Evolutionary conservation across 148 eudicot species (phyloP).

Genomic region (Vaccinium corymbosum): DNA sequence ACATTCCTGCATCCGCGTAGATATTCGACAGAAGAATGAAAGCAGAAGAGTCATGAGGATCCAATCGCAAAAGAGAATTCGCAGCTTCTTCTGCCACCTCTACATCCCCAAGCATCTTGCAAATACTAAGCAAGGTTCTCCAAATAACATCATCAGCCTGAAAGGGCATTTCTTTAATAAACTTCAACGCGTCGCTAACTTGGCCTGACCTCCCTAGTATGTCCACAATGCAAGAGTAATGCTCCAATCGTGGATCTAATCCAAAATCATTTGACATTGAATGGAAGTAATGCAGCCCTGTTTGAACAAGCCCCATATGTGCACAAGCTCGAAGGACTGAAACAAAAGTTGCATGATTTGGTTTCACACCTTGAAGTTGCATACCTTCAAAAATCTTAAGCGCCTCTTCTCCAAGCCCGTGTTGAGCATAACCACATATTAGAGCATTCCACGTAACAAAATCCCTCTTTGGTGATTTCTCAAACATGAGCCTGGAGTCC

Average conservation of each 20-base stretch:
- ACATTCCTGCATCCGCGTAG: slow-evolving; percentile 85
- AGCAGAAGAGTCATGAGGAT: slow-evolving; percentile 79
- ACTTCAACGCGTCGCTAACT: slow-evolving; percentile 55
- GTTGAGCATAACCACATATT: slow-evolving; percentile 80
- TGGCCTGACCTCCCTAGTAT: slow-evolving; percentile 69
- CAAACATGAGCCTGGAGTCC: slow-evolving; percentile 64
- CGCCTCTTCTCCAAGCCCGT: slow-evolving; percentile 76
- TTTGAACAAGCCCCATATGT: slow-evolving; percentile 69
- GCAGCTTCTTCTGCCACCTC: slow-evolving; percentile 83
- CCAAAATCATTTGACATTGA: slow-evolving; percentile 49
- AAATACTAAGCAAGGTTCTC: slow-evolving; percentile 80
- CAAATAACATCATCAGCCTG: slow-evolving; percentile 84
- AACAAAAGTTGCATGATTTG: slow-evolving; percentile 85
- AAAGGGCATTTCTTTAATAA: slow-evolving; percentile 75
- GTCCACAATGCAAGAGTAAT: slow-evolving; percentile 86
- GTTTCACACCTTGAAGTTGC: slow-evolving; percentile 58
- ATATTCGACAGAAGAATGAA: slow-evolving; percentile 64
- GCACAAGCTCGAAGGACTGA: slow-evolving; percentile 88
- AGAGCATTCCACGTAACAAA: slow-evolving; percentile 91
- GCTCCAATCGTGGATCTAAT: slow-evolving; percentile 72
- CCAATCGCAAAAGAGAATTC: slow-evolving; percentile 51
- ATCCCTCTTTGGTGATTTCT: slow-evolving; percentile 52
- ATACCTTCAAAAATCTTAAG: slow-evolving; percentile 54
- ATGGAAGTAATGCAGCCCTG: slow-evolving; percentile 59
- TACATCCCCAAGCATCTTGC: slow-evolving; percentile 79